Percentiles rank a stretch among this genome's conserved stretches.
phyloP scores from a whole-genome alignment of 306 rosid genomes.

The Vicia sativa region DNA sequence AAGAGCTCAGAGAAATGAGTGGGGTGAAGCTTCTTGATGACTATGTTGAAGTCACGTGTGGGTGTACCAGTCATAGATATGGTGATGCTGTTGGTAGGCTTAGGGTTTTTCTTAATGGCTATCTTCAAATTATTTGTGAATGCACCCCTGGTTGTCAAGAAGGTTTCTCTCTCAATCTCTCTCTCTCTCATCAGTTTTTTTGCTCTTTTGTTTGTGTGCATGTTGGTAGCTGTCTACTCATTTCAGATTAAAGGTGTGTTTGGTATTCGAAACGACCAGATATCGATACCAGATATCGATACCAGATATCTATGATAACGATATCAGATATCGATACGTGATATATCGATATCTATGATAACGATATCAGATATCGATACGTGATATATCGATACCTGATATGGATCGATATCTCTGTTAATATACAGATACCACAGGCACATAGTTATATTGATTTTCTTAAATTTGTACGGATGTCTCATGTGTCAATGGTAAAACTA shows the following conservation, averaged over 20 bases:
- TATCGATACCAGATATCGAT: too few relatives aligned
- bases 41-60: slow-evolving; percentile 87
- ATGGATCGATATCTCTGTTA: too few relatives aligned
- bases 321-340: too few relatives aligned
- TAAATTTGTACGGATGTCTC: neutral
- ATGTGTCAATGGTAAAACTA: neutral
- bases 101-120: slow-evolving; percentile 95
- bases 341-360: too few relatives aligned
- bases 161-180: slow-evolving; percentile 61
- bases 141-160: slow-evolving; percentile 99
- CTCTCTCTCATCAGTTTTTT: slow-evolving; percentile 30
- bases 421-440: too few relatives aligned
- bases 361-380: too few relatives aligned
- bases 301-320: too few relatives aligned
- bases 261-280: neutral
- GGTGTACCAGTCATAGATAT: slow-evolving; percentile 93
- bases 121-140: slow-evolving; percentile 85
- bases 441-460: neutral
- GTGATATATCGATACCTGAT: too few relatives aligned
- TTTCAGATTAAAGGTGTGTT: neutral
- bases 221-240: slow-evolving; percentile 28
- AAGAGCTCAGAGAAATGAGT: slow-evolving; percentile 86
- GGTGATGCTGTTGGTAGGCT: slow-evolving; percentile 99
- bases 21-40: slow-evolving; percentile 70
- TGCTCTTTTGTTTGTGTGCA: slow-evolving; percentile 35